These are phyloP conservation scores for Paraleonurus japonicus DNA, from an alignment of 257 asterid genomes.

Conservation along the genomic window DNA sequence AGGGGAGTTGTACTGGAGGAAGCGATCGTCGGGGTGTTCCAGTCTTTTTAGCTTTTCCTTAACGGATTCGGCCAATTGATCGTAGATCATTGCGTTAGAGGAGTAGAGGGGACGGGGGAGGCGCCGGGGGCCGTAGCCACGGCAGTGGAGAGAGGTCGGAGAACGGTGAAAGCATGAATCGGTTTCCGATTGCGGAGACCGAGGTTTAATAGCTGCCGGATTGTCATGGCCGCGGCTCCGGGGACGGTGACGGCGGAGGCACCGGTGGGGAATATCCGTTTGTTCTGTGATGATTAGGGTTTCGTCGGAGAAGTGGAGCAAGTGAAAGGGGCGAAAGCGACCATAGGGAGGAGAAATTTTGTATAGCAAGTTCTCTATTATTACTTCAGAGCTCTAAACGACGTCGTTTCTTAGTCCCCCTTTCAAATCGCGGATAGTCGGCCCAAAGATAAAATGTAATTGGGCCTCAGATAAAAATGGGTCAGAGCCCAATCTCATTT, in stretches of 20 bases:
- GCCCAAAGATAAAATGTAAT: not conserved
- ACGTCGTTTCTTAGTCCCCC: not conserved
- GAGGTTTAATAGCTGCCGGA: conserved; percentile 67
- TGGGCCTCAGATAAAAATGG: conserved; percentile 1
- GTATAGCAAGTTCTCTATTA: not conserved
- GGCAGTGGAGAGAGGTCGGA: conserved; percentile 49
- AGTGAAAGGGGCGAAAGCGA: not conserved
- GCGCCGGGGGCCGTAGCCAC: conserved; percentile 35
- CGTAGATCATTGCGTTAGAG: conserved; percentile 83
- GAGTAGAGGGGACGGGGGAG: conserved; percentile 61
- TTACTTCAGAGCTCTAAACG: conserved; percentile 16
- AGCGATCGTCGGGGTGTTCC: conserved; percentile 67
- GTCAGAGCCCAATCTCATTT: not conserved
- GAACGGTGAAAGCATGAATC: conserved; percentile 23
- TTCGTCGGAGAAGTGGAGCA: conserved; percentile 28
- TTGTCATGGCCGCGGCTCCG: conserved; percentile 53
- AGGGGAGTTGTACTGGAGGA: conserved; percentile 69
- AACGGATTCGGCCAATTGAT: conserved; percentile 69
- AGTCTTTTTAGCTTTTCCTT: conserved; percentile 58
- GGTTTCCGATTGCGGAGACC: conserved; percentile 47
- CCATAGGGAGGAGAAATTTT: not conserved
- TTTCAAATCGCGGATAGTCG: not conserved
- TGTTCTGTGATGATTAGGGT: conserved; percentile 30
- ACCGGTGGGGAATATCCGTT: conserved; percentile 4
- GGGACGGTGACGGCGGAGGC: conserved; percentile 22